Conservation (phyloP, 306 rosid genomes). For the Cyamopsis tetragonoloba region DNA sequence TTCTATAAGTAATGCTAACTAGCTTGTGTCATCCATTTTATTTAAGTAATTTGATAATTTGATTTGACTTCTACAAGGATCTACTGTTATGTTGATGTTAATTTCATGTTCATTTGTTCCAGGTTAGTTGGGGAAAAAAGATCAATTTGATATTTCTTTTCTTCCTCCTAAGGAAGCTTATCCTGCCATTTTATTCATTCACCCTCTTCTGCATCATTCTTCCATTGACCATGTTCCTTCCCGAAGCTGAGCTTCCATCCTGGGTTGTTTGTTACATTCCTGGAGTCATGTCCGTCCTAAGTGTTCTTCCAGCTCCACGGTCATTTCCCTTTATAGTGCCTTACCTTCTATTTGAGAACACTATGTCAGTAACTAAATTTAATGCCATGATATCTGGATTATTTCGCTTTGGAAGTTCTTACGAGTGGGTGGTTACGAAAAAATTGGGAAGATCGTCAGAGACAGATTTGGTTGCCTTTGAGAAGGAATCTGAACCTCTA, state of each 20-base stretch:
- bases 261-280: constrained; percentile 98
- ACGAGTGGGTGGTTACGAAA: constrained; percentile 96
- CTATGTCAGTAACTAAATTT: constrained; percentile 95
- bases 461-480: constrained; percentile 70
- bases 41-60: constrained; percentile 13
- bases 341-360: constrained; percentile 93
- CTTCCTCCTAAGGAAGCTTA: constrained; percentile 92
- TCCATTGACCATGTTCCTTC: constrained; percentile 96
- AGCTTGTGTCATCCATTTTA: constrained; percentile 4
- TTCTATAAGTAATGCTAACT: constrained; percentile 2
- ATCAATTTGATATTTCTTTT: constrained; percentile 81
- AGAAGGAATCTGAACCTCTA: constrained; percentile 68
- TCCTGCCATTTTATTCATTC: constrained; percentile 95
- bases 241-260: constrained; percentile 94
- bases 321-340: constrained; percentile 93
- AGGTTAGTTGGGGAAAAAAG: constrained; percentile 83
- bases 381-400: constrained; percentile 98
- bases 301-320: constrained; percentile 80
- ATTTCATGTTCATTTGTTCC: constrained; percentile 38
- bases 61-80: constrained; percentile 24
- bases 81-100: constrained; percentile 9
- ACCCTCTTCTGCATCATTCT: constrained; percentile 97
- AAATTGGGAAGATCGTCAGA: constrained; percentile 96
- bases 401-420: constrained; percentile 85
- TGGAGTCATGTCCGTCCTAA: constrained; percentile 84